Conservation (phyloP, 1,284 basidiomycete species). For the Irpex sp. region DNA sequence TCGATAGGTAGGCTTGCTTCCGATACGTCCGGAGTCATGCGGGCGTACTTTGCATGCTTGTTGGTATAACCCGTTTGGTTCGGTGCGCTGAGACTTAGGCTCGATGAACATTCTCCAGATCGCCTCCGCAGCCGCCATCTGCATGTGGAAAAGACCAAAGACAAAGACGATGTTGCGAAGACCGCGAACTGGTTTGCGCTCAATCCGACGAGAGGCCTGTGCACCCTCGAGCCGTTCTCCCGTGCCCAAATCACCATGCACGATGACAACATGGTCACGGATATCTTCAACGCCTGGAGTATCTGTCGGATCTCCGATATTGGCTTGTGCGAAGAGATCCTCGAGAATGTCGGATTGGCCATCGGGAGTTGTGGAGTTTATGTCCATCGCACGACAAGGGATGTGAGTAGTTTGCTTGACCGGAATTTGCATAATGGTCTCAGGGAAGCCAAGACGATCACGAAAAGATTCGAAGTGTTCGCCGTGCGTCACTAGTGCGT, state of each 20-base stretch:
- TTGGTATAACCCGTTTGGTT: neutral
- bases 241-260: constrained; percentile 17
- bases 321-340: constrained; percentile 3
- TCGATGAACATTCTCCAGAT: constrained; percentile 29
- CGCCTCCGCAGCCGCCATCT: constrained; percentile 36
- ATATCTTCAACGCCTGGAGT: constrained; percentile 2
- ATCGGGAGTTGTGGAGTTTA: constrained; percentile 1
- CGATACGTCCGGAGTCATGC: constrained; percentile 24
- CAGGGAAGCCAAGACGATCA: constrained; percentile 17
- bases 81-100: constrained; percentile 7
- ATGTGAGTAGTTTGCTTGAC: constrained; percentile 1
- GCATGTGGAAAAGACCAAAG: constrained; percentile 34
- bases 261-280: constrained; percentile 1
- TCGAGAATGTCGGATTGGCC: constrained; percentile 7
- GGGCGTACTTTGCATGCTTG: constrained; percentile 20
- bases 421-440: constrained; percentile 12
- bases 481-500: constrained; percentile 10
- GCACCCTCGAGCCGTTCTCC: constrained; percentile 21
- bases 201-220: constrained; percentile 18
- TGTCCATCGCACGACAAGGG: constrained; percentile 6
- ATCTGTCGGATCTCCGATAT: neutral
- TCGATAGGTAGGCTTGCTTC: constrained; percentile 29
- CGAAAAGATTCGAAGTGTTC: constrained; percentile 4
- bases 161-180: constrained; percentile 29
- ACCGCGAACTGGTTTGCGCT: constrained; percentile 21